Base-by-base conservation (phyloP, 73 alveolate genomes). In the Stentor roeselii region DNA sequence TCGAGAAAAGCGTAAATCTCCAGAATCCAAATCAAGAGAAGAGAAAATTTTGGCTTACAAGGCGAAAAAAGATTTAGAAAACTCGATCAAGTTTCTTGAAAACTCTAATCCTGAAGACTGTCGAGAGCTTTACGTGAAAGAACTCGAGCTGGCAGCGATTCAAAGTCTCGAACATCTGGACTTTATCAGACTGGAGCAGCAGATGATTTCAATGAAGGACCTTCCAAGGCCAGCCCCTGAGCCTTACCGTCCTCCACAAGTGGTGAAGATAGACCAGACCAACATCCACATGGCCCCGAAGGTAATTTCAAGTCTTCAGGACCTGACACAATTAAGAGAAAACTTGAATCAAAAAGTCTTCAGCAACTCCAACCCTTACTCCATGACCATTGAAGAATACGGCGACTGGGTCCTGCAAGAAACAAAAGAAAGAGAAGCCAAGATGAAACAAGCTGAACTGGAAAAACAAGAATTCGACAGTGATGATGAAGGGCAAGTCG, bases 331-430 rank as follows among this genome's bases (percentile, higher is more conserved):
- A 37, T 21, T 35, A 15, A 39, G 39, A 41, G 38, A 76, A 32
- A 76, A 34, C 39, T 36, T 76, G 42, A 35, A 76, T 78, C 39
- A 76, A 21, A 34, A 76, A 27, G 74, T 76, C n/a, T 76, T 37
- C 34, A 15, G n/a, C 35, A 32, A 32, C 14, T 15, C 82, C 0
- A 15, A 41, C 2, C 82, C 78, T 35, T 67, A 34, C 1, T 21
- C 82, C 39, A 21, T 39, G 39, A 39, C 84, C 39, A 41, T 76
- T 39, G 84, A 76, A 76, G 84, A 76, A 76, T 76, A n/a, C 21
- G 84, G 84, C 32, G 84, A 76, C 14, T 27, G 27, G 2, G 84
- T 14, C 14, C 6, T 14, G 36, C 21, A 76, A 3, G 39, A 14
- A 38, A 21, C 21, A 21, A 39, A 21, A 35, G 39, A n/a, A 39